Percentiles rank a stretch among this genome's conserved stretches.
phyloP scores from a whole-genome alignment of 1,284 basidiomycete species.

The Cutaneotrichosporon cutaneum region DNA sequence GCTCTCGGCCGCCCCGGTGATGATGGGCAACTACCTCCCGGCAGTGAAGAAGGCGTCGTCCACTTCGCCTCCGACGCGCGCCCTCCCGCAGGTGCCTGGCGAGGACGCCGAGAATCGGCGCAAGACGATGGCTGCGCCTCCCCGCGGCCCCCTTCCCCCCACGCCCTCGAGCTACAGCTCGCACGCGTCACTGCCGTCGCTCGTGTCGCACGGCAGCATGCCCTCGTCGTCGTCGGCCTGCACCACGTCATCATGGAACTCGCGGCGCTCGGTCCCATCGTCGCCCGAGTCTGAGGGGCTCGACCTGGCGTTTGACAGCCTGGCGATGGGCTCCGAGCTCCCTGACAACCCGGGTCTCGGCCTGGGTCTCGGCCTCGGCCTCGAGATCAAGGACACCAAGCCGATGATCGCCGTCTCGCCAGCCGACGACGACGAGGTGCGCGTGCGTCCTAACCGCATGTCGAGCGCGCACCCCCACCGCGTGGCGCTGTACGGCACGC shows the following conservation, averaged over 20 bases:
- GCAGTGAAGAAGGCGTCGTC: background rate
- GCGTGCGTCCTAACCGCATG: slow-evolving; percentile 18
- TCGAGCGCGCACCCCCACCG: slow-evolving; percentile 42
- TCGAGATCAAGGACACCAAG: background rate
- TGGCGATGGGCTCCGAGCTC: slow-evolving; percentile 18
- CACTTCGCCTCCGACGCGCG: background rate
- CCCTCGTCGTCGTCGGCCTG: slow-evolving; percentile 30
- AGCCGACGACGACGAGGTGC: slow-evolving; percentile 3
- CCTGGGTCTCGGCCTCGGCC: slow-evolving; percentile 23
- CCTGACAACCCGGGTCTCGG: slow-evolving; percentile 30
- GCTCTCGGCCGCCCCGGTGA: background rate
- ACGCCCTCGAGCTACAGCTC: slow-evolving; percentile 27
- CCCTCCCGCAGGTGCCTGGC: background rate
- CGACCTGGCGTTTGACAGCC: slow-evolving; percentile 38
- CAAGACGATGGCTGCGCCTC: background rate
- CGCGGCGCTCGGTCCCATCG: slow-evolving; percentile 19
- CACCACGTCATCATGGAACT: slow-evolving; percentile 18
- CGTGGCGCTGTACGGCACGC: slow-evolving; percentile 41
- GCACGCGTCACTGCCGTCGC: slow-evolving; percentile 43
- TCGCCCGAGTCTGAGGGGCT: slow-evolving; percentile 43
- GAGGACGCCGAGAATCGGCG: background rate
- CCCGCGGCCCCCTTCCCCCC: slow-evolving; percentile 22
- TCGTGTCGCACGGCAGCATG: slow-evolving; percentile 39
- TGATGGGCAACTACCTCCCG: background rate
- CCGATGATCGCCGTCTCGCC: slow-evolving; percentile 3